Evolutionary conservation across 208 protist genomes (phyloP), one percentile per base, ranked within the genome.

Genomic region (Crithidia acanthocephali): DNA sequence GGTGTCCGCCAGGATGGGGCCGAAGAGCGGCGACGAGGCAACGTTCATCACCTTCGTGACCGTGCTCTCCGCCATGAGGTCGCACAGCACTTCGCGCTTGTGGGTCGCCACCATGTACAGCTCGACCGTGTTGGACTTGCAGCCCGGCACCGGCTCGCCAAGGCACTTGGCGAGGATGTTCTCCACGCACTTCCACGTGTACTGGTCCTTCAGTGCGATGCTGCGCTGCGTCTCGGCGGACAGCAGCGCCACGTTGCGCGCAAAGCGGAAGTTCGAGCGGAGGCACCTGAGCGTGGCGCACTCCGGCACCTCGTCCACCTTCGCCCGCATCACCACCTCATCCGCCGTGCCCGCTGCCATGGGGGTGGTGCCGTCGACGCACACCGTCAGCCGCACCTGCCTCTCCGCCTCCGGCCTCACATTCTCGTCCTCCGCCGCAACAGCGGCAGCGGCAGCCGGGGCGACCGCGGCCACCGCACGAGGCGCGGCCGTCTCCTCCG

Each of bases 71-170:
- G 37, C 57, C 47, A 92, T 58, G 53, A 85, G 44, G 64, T 92
- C 86, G n/a, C 60, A 64, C 30, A 92, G 73, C 23, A 89, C 79
- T 62, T 85, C 56, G 45, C 76, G 81, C 65, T 86, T 74, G 32
- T 75, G 81, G 51, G 89, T 44, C 20, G 86, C 72, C 37, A 53
- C 68, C 78, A 92, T 87, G 59, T 80, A 79, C n/a, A 89, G 72
- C 47, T 85, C 72, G 20, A 85, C 44, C 18, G n/a, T 61, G 18
- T 64, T 83, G 33, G 58, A 22, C 53, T 45, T 70, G 53, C 25
- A 68, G 40, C 44, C 32, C 53, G 51, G 30, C 28, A 15, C 62
- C 40, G 68, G 40, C 27, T 68, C 42, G 13, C 18, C 52, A 13
- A 90, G 51, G 32, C 74, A 58, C 22, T 48, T 74, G 32, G 42